Evolutionary conservation across 345 rosid species (phyloP).

Genomic region (Arabidopsis suecica): DNA sequence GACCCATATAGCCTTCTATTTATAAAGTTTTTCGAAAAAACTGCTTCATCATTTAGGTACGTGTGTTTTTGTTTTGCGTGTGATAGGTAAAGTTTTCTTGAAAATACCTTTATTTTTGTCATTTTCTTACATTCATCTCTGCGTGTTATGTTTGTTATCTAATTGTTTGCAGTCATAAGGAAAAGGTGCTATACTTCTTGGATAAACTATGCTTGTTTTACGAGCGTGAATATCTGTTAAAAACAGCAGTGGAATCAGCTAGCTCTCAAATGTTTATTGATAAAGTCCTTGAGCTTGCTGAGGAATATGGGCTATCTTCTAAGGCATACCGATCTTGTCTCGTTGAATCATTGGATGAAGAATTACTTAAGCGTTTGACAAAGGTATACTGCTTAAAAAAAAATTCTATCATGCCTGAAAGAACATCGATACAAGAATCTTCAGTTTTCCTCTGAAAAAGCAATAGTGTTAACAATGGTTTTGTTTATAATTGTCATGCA

Average conservation of each 20-base stretch:
- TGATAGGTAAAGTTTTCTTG: slow-evolving; percentile 30
- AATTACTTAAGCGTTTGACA: slow-evolving; percentile 54
- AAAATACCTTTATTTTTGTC: slow-evolving; percentile 15
- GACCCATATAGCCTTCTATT: slow-evolving; percentile 66
- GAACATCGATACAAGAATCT: slow-evolving; percentile 7
- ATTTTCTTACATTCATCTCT: slow-evolving; percentile 26
- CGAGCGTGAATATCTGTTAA: slow-evolving; percentile 61
- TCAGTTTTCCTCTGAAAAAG: slow-evolving; percentile 18
- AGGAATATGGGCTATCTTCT: slow-evolving; percentile 69
- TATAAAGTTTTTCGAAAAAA: slow-evolving; percentile 67
- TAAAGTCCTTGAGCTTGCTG: slow-evolving; percentile 81
- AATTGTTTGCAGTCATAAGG: slow-evolving; percentile 69
- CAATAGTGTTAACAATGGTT: slow-evolving; percentile 25
- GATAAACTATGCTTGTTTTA: slow-evolving; percentile 77
- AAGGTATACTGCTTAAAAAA: slow-evolving; percentile 57
- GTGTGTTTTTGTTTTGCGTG: slow-evolving; percentile 41
- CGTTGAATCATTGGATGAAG: slow-evolving; percentile 53
- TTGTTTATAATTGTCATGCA: slow-evolving; percentile 46
- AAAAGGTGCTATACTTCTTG: slow-evolving; percentile 70
- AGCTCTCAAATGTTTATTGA: slow-evolving; percentile 59
- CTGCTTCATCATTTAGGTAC: slow-evolving; percentile 78
- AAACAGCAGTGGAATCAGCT: slow-evolving; percentile 58
- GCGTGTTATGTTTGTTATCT: slow-evolving; percentile 32
- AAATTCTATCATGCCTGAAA: slow-evolving; percentile 20
- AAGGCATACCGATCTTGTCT: slow-evolving; percentile 64